A percentile compares a stretch with the other conserved stretches of the same genome.
phyloP scores from a whole-genome alignment of 192 early-diverging fungal genomes.

The Allomyces macrogynus region DNA sequence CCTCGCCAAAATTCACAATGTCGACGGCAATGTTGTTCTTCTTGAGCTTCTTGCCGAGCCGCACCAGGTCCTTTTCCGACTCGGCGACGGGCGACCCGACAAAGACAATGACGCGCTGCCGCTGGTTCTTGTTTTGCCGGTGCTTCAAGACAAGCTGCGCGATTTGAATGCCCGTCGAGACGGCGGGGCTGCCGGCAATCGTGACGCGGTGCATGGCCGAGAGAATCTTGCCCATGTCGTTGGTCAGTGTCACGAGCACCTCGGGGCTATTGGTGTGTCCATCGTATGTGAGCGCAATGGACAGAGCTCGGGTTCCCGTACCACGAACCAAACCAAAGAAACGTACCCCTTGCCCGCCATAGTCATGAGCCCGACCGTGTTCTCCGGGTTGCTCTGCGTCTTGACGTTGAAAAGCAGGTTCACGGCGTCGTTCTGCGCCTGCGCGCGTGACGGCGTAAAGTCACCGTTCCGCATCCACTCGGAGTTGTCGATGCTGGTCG shows the following conservation, averaged over 20 bases:
- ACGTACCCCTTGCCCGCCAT: constrained; percentile 73
- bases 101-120: constrained; percentile 84
- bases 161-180: constrained; percentile 79
- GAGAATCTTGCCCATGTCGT: constrained; percentile 76
- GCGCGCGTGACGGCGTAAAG: constrained; percentile 78
- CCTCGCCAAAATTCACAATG: constrained; percentile 88
- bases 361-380: constrained; percentile 84
- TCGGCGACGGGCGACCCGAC: constrained; percentile 67
- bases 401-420: constrained; percentile 80
- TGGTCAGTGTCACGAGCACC: constrained; percentile 75
- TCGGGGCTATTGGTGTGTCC: constrained; percentile 39
- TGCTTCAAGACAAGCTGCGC: constrained; percentile 95
- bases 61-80: constrained; percentile 46
- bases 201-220: constrained; percentile 61
- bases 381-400: constrained; percentile 81
- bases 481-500: constrained; percentile 67
- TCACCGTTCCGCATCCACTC: constrained; percentile 99
- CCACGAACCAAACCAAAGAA: neutral
- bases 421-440: constrained; percentile 85
- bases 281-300: neutral
- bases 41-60: constrained; percentile 86
- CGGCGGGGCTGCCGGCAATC: constrained; percentile 47
- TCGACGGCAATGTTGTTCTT: constrained; percentile 96
- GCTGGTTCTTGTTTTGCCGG: constrained; percentile 88
- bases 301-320: no score